A percentile compares a stretch with the other conserved stretches of the same genome.
Evolutionary conservation across 768 basidiomycete species (phyloP).

Genomic region (Tylopilus plumbeoviolaceoides): DNA sequence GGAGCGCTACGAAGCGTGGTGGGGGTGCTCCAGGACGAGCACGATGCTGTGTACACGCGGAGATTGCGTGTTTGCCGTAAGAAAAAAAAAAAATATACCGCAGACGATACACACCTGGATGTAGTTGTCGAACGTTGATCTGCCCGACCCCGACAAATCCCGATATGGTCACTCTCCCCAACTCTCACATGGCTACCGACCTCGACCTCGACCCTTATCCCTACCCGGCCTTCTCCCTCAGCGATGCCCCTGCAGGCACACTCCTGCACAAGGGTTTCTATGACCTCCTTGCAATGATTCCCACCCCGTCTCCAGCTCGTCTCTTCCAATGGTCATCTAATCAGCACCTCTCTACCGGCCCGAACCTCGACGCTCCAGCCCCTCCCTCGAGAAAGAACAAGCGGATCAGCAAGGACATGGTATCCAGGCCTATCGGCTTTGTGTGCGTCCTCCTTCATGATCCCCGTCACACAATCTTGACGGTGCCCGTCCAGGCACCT

Average conservation of each 20-base stretch:
- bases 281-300: slow-evolving; percentile 76
- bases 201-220: too few species aligned
- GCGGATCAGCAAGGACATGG: slow-evolving; percentile 84
- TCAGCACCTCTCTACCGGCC: slow-evolving; percentile 8
- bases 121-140: too few species aligned
- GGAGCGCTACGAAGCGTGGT: slow-evolving; percentile 13
- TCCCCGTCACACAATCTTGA: slow-evolving; percentile 12
- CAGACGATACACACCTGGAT: too few species aligned
- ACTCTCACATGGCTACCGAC: too few species aligned
- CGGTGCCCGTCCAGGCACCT: slow-evolving; percentile 58
- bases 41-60: neutral
- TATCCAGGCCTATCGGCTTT: slow-evolving; percentile 78
- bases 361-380: neutral
- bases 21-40: neutral
- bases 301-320: slow-evolving; percentile 63
- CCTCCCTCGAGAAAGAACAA: slow-evolving; percentile 47
- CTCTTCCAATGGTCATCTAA: slow-evolving; percentile 46
- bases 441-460: slow-evolving; percentile 52
- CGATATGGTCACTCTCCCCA: too few species aligned
- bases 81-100: too few species aligned
- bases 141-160: too few species aligned
- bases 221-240: too few species aligned
- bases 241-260: slow-evolving; percentile 56
- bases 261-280: slow-evolving; percentile 89
- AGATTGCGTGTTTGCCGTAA: neutral